phyloP scores from a whole-genome alignment of 176 grass and related monocot genomes.

The Panicum miliaceum region DNA sequence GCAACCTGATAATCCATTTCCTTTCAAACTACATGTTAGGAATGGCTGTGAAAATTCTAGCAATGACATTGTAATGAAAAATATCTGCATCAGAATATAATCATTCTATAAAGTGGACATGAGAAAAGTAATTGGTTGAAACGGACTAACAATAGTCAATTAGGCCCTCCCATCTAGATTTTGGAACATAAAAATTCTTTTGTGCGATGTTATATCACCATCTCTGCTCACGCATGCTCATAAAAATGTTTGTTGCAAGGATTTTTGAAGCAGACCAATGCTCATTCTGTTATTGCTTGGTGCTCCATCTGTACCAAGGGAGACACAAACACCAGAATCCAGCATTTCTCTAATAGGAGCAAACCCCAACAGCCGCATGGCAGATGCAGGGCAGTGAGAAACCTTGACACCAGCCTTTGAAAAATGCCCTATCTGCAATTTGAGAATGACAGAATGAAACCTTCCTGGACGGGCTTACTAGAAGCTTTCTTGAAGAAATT shows the following conservation, averaged over 20 bases:
- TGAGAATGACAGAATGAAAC: constrained; percentile 30
- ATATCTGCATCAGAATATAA: neutral
- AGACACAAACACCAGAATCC: constrained; percentile 86
- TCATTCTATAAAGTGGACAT: neutral
- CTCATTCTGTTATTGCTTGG: constrained; percentile 98
- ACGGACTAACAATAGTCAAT: neutral
- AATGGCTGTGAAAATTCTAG: neutral
- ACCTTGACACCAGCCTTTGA: constrained; percentile 85
- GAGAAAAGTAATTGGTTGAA: neutral
- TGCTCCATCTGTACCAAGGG: constrained; percentile 93
- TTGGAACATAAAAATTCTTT: neutral
- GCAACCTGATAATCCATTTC: neutral
- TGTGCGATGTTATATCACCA: neutral
- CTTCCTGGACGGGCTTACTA: neutral
- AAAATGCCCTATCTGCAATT: constrained; percentile 76
- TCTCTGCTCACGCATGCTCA: constrained; percentile 1
- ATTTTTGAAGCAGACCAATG: constrained; percentile 70
- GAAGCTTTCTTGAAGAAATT: neutral
- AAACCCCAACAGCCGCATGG: constrained; percentile 92
- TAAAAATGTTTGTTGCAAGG: constrained; percentile 1
- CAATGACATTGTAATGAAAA: neutral
- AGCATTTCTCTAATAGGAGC: constrained; percentile 93
- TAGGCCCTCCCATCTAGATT: neutral
- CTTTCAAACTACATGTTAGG: neutral
- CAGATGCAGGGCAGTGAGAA: constrained; percentile 93